Evolutionary conservation across 148 eudicot genomes (phyloP).

Genomic region (Nepenthes gracilis): DNA sequence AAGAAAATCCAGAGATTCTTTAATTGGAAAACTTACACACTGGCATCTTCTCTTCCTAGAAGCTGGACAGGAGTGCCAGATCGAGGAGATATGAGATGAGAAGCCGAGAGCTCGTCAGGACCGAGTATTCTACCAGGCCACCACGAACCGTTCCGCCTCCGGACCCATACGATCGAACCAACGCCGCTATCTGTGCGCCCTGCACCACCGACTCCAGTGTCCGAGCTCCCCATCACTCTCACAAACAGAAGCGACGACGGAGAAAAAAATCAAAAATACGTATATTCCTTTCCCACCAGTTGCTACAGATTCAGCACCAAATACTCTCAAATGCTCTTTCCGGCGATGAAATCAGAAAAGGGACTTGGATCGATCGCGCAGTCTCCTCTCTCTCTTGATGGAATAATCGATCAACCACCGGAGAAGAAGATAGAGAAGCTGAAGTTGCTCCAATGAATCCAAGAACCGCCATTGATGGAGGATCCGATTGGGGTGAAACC

Average conservation of each 20-base stretch:
- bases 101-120: conserved; percentile 55
- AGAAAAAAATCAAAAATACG: background rate
- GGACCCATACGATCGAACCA: conserved; percentile 89
- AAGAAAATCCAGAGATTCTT: background rate
- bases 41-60: conserved; percentile 97
- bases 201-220: conserved; percentile 20
- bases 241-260: background rate
- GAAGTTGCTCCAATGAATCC: conserved; percentile 11
- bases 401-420: conserved; percentile 30
- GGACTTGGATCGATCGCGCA: background rate
- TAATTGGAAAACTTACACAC: conserved; percentile 55
- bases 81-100: conserved; percentile 85
- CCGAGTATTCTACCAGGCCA: conserved; percentile 95
- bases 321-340: background rate
- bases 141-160: conserved; percentile 97
- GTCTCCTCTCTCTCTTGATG: too few species aligned
- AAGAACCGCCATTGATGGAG: conserved; percentile 20
- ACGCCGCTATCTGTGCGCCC: conserved; percentile 44
- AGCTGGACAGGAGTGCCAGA: conserved; percentile 97
- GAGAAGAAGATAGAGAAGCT: conserved; percentile 38
- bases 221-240: conserved; percentile 41
- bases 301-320: background rate
- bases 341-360: background rate
- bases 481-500: conserved; percentile 8
- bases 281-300: background rate